Base-by-base conservation (phyloP, 1,139 yeast genomes). In the Hyphopichia khmerensis region DNA sequence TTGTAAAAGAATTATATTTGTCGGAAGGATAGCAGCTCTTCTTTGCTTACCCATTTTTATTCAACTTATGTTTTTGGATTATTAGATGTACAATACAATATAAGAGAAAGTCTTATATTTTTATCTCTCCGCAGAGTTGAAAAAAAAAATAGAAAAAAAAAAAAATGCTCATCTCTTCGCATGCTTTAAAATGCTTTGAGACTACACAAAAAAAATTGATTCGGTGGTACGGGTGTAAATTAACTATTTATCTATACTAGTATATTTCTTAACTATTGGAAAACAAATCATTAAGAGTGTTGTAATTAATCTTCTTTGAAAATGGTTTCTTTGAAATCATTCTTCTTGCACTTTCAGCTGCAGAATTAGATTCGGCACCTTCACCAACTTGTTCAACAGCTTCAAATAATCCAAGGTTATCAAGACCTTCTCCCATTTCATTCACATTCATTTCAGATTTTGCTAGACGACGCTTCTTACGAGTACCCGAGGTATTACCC, bases 11-110 rank as follows among this genome's bases (percentile, higher is more conserved):
- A 95, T 91, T 58, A 93, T 87, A 65, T 93, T 93, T 23, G 91
- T 87, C 16, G 97, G 98, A 59, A 91, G 72, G 43, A 89, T 75
- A 40, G 96, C 96, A 34, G 96, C 95, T 77, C 96, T 86, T 69
- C 89, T 84, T 62, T 83, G 79, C 67, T 85, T 87, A 35, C 79
- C 96, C 97, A 90, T 91, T 40, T 59, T 21, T 37, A 10, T 6
- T 16, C 7, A 21, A 7, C 3, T 21, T 21, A 8, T 21, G n/a
- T n/a, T n/a, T n/a, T n/a, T n/a, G n/a, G n/a, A n/a, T n/a, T n/a
- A n/a, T n/a, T n/a, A n/a, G n/a, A n/a, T n/a, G n/a, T n/a, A n/a
- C n/a, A n/a, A n/a, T n/a, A n/a, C n/a, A n/a, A n/a, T 21, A 21
- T 6, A 21, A 21, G 5, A 21, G 24, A 6, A 9, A 9, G 5